These are phyloP conservation scores for Metschnikowia noctiluminum DNA, from an alignment of 805 yeast species.

Conservation along the genomic window DNA sequence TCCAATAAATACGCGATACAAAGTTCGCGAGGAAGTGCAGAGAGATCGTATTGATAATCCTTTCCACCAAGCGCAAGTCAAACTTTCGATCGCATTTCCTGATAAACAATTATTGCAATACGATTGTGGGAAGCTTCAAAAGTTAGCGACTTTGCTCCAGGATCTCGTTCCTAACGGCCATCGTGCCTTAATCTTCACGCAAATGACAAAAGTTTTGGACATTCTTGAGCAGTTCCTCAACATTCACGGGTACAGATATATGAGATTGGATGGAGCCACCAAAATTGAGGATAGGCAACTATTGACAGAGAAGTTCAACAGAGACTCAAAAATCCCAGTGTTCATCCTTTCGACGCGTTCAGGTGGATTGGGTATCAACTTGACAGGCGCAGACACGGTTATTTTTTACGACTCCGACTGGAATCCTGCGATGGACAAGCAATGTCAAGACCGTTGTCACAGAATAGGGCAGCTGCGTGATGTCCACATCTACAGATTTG, in stretches of 20 bases:
- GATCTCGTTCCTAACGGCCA: constrained; percentile 85
- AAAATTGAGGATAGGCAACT: constrained; percentile 95
- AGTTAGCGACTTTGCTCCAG: constrained; percentile 68
- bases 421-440: constrained; percentile 99
- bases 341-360: constrained; percentile 93
- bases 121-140: constrained; percentile 96
- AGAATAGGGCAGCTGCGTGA: constrained; percentile 98
- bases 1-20: constrained; percentile 37
- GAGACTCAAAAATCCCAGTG: constrained; percentile 81
- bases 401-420: constrained; percentile 97
- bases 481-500: constrained; percentile 95
- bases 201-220: constrained; percentile 96
- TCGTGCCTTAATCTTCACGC: constrained; percentile 92
- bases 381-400: constrained; percentile 98
- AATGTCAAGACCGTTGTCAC: constrained; percentile 98
- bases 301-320: constrained; percentile 87
- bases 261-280: constrained; percentile 97
- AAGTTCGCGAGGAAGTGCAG: constrained; percentile 28
- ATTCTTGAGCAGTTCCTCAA: constrained; percentile 89
- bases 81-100: constrained; percentile 90
- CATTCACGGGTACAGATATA: constrained; percentile 88
- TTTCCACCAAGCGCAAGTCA: constrained; percentile 81
- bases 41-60: constrained; percentile 45
- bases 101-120: constrained; percentile 88
- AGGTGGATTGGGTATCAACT: constrained; percentile 96